phyloP scores from a whole-genome alignment of 208 protist species.

The Crithidia fasciculata region DNA sequence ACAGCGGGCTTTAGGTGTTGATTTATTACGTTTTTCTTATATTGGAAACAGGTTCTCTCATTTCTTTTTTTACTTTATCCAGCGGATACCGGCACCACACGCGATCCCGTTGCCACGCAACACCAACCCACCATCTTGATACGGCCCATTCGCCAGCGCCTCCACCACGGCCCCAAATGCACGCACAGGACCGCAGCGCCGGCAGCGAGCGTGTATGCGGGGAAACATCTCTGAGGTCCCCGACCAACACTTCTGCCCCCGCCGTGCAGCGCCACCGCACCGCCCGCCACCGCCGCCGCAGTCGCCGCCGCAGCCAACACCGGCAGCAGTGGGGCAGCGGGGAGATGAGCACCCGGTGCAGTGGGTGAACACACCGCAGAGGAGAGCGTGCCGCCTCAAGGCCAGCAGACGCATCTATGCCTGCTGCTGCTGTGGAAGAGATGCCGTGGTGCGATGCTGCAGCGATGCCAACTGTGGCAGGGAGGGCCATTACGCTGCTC shows the following conservation, averaged over 20 bases:
- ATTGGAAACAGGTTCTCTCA: neutral
- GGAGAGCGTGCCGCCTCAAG: neutral
- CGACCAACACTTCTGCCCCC: conserved; percentile 45
- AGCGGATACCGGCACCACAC: conserved; percentile 21
- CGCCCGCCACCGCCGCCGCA: conserved; percentile 6
- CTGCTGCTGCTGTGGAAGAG: neutral
- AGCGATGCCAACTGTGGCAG: neutral
- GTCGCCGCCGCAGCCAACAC: conserved; percentile 5
- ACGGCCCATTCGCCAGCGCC: conserved; percentile 4
- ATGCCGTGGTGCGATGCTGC: neutral
- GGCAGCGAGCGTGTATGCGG: conserved; percentile 14
- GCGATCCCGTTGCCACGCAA: conserved; percentile 21
- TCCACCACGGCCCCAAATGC: conserved; percentile 24
- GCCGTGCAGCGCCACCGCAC: conserved; percentile 17
- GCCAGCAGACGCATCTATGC: neutral
- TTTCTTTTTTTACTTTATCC: neutral
- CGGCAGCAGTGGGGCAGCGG: conserved; percentile 10
- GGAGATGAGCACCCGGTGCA: conserved; percentile 11
- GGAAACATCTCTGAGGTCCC: conserved; percentile 30
- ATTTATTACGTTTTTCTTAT: too few relatives aligned
- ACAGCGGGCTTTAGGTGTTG: neutral
- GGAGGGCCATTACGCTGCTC: conserved; percentile 34
- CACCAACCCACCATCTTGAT: conserved; percentile 19
- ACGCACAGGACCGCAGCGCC: conserved; percentile 18
- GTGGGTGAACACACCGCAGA: neutral